Base-by-base conservation (phyloP, 2,329 filamentous ascomycete species). In the Ophiostoma ips region DNA sequence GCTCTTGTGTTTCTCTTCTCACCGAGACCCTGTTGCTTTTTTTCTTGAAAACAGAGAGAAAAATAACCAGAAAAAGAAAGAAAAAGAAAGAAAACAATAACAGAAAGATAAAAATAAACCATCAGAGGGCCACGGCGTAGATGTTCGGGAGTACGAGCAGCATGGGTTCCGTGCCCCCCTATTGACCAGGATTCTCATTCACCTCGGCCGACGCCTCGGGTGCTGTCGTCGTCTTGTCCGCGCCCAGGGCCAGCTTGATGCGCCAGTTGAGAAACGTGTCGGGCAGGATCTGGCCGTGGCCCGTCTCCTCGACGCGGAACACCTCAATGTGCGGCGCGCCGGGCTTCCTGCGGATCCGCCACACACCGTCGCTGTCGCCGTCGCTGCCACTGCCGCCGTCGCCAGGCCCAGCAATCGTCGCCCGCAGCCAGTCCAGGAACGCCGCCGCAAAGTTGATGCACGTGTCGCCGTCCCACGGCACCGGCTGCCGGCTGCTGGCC, bases 401-500 rank as follows among this genome's bases (percentile, higher is more conserved):
- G 46, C 31, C 31, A 15, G 15, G 21, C 2, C 10, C 12, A 4
- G 28, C 33, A 1, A 71, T 77, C 18, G 81, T 77, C 1, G 71
- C 71, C 38, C 79, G 71, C 60, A 83, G 63, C 71, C 86, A 94
- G 8, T 82, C 80, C 15, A 96, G 66, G 58, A 96, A 86, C 0
- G 68, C 72, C 1, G 77, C 79, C 1, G 87, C 80, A 66, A 95
- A 95, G 58, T 94, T 95, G 61, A 96, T 92, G 61, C 89, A 95
- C 57, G 84, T 77, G 61, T 95, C 90, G 16, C 87, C 90, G 66
- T 96, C 86, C 92, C 92, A 98, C 44, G 46, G 54, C 16, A 44
- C 47, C 30, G 19, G 35, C 10, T 28, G 37, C 10, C n/a, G 41
- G 12, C 40, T 31, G 36, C 31, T 21, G 11, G 34, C 43, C 8